phyloP scores from a whole-genome alignment of 2,329 filamentous ascomycete species.

The Talaromyces marneffei region DNA sequence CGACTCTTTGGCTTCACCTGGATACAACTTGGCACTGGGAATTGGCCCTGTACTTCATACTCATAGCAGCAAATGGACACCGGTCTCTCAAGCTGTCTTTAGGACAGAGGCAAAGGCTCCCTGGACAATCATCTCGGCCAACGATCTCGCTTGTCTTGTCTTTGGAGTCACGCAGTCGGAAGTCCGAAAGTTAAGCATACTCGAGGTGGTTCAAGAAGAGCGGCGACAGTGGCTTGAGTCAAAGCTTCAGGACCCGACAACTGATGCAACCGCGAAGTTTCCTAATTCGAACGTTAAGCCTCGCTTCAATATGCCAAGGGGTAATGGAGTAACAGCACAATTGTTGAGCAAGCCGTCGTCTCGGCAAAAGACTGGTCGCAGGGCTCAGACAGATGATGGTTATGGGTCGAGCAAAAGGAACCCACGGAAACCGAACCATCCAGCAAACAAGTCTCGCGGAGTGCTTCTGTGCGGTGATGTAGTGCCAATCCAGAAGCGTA shows the following conservation, averaged over 20 bases:
- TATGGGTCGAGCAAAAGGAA: constrained; percentile 43
- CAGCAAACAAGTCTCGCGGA: constrained; percentile 71
- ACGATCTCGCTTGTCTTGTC: constrained; percentile 92
- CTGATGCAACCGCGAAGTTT: constrained; percentile 39
- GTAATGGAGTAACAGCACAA: constrained; percentile 80
- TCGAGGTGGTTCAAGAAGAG: constrained; percentile 90
- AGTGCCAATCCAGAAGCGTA: constrained; percentile 95
- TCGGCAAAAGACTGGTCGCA: constrained; percentile 42
- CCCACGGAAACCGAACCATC: constrained; percentile 59
- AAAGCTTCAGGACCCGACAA: constrained; percentile 64
- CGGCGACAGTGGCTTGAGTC: constrained; percentile 82
- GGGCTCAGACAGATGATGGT: constrained; percentile 55
- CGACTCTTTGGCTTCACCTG: constrained; percentile 41
- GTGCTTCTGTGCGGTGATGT: constrained; percentile 94
- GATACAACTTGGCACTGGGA: constrained; percentile 33
- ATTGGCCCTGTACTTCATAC: constrained; percentile 63
- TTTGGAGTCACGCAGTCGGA: constrained; percentile 98
- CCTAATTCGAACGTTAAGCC: constrained; percentile 30
- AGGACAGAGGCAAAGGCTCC: constrained; percentile 86
- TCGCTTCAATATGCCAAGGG: constrained; percentile 40
- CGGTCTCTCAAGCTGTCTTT: constrained; percentile 92
- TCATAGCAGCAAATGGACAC: constrained; percentile 83
- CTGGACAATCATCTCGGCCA: constrained; percentile 94
- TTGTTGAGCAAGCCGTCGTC: constrained; percentile 76
- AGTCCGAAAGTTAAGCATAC: constrained; percentile 86